Evolutionary conservation across 129 eudicot genomes (phyloP), one percentile per base, ranked within the genome.

Genomic region (Chrysanthemum lavandulifolium): DNA sequence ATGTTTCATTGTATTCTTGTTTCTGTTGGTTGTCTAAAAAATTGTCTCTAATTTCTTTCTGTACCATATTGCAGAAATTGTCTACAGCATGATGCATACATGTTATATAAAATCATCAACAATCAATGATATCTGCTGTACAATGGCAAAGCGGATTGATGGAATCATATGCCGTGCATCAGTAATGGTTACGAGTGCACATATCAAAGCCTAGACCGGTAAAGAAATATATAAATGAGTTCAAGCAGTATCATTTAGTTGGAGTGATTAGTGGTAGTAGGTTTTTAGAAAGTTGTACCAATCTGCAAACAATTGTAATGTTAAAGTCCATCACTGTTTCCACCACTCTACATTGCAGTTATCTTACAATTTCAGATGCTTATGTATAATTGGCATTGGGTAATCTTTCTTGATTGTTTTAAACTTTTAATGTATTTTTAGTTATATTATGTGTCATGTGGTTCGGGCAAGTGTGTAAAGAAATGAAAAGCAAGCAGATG

Each of bases 1-100:
- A 40, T 6, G 43, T 40, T 40, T 40, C 47, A 9, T 6, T 7
- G 10, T 40, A 2, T 61, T 21, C 62, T 61, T 61, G 65, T 16
- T 23, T 29, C 43, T 61, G 33, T 62, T 62, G 6, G 47, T 29
- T 29, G 1, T 6, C 33, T 29, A 27, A 40, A 29, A 13, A 29
- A 13, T 6, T 5, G 45, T 36, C 33, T 27, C 10, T 14, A 29
- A 62, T 18, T 29, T 61, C 11, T 62, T 29, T 29, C 15, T 1
- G 33, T 18, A 62, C 48, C 33, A 6, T 62, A 58, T 65, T 71
- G 77, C 82, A 78, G 82, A 78, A 71, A 21, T 23, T 1, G 61
- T 54, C 73, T 3, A 56, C 77, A 55, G 43, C 53, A 71, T 78
- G 77, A 78, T 47, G 65, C 48, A 15, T 48, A 49, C 49, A 27